Percentiles rank a stretch among this genome's conserved stretches.
Evolutionary conservation across 2,329 filamentous ascomycete species (phyloP).

Genomic region (Ramularia collo-cygni): DNA sequence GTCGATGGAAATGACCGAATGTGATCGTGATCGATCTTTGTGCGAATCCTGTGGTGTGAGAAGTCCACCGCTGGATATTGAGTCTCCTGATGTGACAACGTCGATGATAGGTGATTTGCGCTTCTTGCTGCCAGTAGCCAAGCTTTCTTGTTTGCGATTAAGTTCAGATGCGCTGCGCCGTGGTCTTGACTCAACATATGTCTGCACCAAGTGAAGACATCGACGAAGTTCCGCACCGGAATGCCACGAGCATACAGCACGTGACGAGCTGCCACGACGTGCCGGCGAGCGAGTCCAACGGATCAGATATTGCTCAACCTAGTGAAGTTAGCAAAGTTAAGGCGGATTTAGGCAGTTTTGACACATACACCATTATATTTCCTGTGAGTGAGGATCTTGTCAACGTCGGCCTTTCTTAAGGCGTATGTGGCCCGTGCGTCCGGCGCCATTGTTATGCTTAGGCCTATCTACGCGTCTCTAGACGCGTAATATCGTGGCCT

Average conservation of each 20-base stretch:
- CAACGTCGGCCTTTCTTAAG: slow-evolving; percentile 17
- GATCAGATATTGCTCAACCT: slow-evolving; percentile 39
- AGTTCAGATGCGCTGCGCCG: not conserved
- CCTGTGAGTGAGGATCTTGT: slow-evolving; percentile 24
- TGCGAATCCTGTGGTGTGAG: slow-evolving; percentile 14
- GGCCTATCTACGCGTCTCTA: not conserved
- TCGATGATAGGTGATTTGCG: slow-evolving; percentile 22
- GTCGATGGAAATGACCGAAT: slow-evolving; percentile 3
- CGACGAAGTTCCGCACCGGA: slow-evolving; percentile 32
- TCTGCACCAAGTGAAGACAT: slow-evolving; percentile 37
- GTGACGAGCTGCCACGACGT: slow-evolving; percentile 7
- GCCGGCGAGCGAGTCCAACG: slow-evolving; percentile 26
- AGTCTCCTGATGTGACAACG: slow-evolving; percentile 12
- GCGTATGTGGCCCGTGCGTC: slow-evolving; percentile 18
- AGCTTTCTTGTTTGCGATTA: not conserved
- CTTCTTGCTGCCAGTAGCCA: slow-evolving; percentile 14
- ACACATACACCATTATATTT: slow-evolving; percentile 21
- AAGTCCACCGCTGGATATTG: slow-evolving; percentile 8
- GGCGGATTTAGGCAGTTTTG: slow-evolving; percentile 1
- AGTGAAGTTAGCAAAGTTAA: slow-evolving; percentile 4
- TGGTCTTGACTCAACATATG: slow-evolving; percentile 32
- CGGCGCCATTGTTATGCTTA: not conserved
- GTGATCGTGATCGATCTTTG: slow-evolving; percentile 6
- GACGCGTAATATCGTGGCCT: not conserved
- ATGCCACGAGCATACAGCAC: slow-evolving; percentile 39